Evolutionary conservation across 345 rosid species (phyloP).

Genomic region (Durio zibethinus): DNA sequence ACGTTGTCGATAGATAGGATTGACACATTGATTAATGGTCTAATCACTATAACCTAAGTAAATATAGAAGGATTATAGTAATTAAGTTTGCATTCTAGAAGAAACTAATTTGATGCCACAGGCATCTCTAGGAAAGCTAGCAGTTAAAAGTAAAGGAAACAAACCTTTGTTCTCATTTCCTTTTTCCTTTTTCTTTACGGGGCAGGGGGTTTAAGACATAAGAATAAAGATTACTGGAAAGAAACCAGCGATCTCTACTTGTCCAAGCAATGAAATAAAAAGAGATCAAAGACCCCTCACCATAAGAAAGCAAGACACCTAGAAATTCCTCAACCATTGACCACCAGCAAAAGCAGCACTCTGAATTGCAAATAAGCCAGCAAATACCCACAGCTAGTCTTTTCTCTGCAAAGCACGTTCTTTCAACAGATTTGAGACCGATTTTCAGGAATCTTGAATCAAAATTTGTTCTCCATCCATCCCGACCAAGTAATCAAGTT

Average conservation of each 20-base stretch:
- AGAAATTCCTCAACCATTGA: slow-evolving; percentile 23
- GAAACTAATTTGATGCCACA: background rate
- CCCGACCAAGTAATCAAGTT: slow-evolving; percentile 8
- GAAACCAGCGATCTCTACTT: slow-evolving; percentile 20
- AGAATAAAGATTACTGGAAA: slow-evolving; percentile 8
- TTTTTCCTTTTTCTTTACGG: no score
- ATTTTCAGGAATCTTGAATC: slow-evolving; percentile 21
- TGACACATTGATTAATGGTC: background rate
- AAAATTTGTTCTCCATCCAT: slow-evolving; percentile 5
- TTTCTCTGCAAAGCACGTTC: slow-evolving; percentile 15
- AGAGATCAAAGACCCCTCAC: slow-evolving; percentile 38
- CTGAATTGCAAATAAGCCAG: slow-evolving; percentile 22
- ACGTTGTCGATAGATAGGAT: background rate
- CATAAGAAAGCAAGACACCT: slow-evolving; percentile 30
- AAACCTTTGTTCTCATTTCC: no score
- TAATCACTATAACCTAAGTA: background rate
- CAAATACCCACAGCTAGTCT: slow-evolving; percentile 22
- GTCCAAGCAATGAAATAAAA: slow-evolving; percentile 23
- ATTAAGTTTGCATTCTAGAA: background rate
- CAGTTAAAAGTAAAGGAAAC: background rate
- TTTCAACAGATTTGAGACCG: slow-evolving; percentile 18
- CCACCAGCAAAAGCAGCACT: slow-evolving; percentile 31
- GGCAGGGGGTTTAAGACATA: background rate
- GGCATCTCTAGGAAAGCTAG: background rate
- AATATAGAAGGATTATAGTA: background rate